Conservation (phyloP, 176 grass and related monocot genomes). For the Hsuehochloa calcarea region DNA sequence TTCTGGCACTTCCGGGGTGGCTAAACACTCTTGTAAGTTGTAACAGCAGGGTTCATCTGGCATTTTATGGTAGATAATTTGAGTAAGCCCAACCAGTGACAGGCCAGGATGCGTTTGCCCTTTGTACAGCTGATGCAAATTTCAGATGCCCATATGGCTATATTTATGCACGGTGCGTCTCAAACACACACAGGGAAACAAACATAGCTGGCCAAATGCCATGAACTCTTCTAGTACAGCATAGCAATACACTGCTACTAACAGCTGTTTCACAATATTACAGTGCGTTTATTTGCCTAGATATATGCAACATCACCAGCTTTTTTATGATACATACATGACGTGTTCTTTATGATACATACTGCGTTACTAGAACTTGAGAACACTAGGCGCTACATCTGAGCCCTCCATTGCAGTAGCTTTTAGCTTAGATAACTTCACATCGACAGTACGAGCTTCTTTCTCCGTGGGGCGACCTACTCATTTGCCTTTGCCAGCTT, state of each 20-base stretch:
- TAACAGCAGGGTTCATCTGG: neutral
- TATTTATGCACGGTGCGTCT: neutral
- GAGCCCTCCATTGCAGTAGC: neutral
- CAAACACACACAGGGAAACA: neutral
- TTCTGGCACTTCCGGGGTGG: neutral
- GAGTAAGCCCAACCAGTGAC: neutral
- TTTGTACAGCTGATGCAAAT: neutral
- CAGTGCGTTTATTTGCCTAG: neutral
- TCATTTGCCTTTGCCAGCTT: conserved; percentile 22
- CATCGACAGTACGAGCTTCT: neutral
- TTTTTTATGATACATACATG: neutral
- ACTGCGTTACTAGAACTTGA: neutral
- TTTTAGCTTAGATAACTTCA: neutral
- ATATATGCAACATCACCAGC: neutral
- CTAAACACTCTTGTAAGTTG: neutral
- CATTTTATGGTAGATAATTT: neutral
- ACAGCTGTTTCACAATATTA: neutral
- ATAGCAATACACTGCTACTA: neutral
- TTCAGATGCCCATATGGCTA: neutral
- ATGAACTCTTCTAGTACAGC: neutral
- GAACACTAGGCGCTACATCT: neutral
- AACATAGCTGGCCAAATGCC: neutral
- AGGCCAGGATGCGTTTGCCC: too few relatives aligned
- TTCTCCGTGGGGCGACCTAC: neutral
- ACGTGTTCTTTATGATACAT: neutral